Base-by-base conservation (phyloP, 345 rosid genomes). In the Syzygium aqueum region DNA sequence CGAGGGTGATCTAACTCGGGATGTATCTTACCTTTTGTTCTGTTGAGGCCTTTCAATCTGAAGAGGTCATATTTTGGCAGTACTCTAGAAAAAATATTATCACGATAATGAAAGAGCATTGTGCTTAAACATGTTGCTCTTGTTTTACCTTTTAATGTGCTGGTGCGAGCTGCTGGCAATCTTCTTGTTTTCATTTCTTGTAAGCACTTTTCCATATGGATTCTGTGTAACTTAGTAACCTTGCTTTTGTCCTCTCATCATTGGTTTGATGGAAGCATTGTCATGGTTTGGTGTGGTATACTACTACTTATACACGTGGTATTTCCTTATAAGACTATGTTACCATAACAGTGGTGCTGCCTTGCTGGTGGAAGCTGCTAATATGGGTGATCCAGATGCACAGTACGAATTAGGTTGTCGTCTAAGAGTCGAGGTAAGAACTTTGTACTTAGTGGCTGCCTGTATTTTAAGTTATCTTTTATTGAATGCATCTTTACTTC, bases 301-400 rank as follows among this genome's bases (percentile, higher is more conserved):
- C 84, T 33, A 11, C 43, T 52, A 78, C 30, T 33, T 53, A n/a
- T 63, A n/a, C 53, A 49, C 28, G 43, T 49, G 50, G 56, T 84
- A 15, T 90, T 77, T 84, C 86, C n/a, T 33, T 61, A 40, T 77
- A 86, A 83, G 50, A 30, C 25, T 21, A 5, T 23, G 63, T 82
- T 84, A 37, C 78, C 27, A 46, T 89, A 84, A 46, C 80, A 96
- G 98, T 78, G 98, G 99, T 89, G 98, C 97, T 91, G 97, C 99
- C 85, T 93, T 97, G 92, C 90, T 97, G 84, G 96, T 95, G 25
- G 99, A 97, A 92, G 97, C 99, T 91, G 98, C 98, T 59, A 93
- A 95, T 54, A 96, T 97, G 99, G 99, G 99, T 59, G 92, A 97
- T 93, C 92, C 97, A 46, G 97, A 97, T 85, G 99, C 98, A 63